A percentile compares a stretch with the other conserved stretches of the same genome.
These are phyloP conservation scores for Hypholoma fasciculare DNA, from an alignment of 768 basidiomycete species.

Conservation along the genomic window DNA sequence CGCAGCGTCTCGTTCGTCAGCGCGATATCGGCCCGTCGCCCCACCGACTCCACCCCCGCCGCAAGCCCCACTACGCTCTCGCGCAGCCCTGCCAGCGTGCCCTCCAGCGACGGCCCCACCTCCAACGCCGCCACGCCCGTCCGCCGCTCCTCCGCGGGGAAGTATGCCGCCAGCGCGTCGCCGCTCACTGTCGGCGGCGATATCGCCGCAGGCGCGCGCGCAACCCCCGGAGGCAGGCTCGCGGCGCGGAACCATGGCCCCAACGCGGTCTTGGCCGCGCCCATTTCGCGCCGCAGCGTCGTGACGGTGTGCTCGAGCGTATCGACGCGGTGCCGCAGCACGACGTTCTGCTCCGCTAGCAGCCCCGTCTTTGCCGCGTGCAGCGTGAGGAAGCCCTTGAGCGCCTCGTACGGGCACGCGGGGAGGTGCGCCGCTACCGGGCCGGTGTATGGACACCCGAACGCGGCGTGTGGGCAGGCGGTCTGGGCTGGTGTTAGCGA, in stretches of 20 bases:
- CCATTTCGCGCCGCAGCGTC: constrained; percentile 56
- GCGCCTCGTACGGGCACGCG: constrained; percentile 57
- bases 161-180: too few relatives aligned
- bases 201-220: too few relatives aligned
- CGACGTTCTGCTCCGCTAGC: constrained; percentile 63
- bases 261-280: constrained; percentile 51
- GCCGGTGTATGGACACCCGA: constrained; percentile 60
- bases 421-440: constrained; percentile 25
- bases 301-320: constrained; percentile 57
- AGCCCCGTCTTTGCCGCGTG: constrained; percentile 37
- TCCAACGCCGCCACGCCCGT: constrained; percentile 52
- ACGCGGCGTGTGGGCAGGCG: constrained; percentile 38
- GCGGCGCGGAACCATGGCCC: constrained; percentile 39
- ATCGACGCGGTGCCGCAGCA: constrained; percentile 59
- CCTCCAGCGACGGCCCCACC: constrained; percentile 66
- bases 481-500: background rate
- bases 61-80: constrained; percentile 62
- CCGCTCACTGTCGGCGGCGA: too few relatives aligned
- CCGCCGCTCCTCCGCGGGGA: background rate
- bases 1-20: constrained; percentile 71
- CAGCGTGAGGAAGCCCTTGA: constrained; percentile 59
- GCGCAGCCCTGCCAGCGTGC: constrained; percentile 56
- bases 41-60: constrained; percentile 50
- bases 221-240: too few relatives aligned
- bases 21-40: constrained; percentile 63